phyloP scores from a whole-genome alignment of 805 yeast genomes.

The Yarrowia phangngaensis region DNA sequence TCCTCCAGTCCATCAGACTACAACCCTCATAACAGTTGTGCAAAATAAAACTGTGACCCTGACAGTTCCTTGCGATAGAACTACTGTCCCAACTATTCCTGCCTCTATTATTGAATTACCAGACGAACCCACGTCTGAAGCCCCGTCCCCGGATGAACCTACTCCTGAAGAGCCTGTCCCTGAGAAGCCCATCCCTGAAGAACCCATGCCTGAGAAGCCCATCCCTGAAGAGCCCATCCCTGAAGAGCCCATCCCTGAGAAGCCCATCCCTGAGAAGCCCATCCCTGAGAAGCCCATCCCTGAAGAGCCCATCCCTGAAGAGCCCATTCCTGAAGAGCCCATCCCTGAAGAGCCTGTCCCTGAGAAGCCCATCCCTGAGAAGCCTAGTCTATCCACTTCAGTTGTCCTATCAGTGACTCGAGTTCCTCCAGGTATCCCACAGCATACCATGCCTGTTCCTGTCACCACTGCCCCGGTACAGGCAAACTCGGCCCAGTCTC shows the following conservation, averaged over 20 bases:
- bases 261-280: neutral
- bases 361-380: constrained; percentile 5
- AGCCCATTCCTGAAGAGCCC: neutral
- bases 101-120: too few species aligned
- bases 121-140: constrained; percentile 2
- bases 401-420: neutral
- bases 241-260: constrained; percentile 1
- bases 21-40: constrained; percentile 1
- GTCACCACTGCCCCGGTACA: constrained; percentile 1
- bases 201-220: constrained; percentile 1
- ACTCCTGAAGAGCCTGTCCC: neutral
- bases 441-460: neutral
- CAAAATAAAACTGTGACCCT: constrained; percentile 6
- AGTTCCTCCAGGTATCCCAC: constrained; percentile 1
- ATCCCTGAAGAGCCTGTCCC: constrained; percentile 3
- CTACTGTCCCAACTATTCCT: neutral
- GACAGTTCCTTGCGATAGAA: constrained; percentile 1
- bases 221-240: neutral
- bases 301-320: neutral
- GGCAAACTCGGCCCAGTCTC: constrained; percentile 9
- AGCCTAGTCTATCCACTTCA: neutral
- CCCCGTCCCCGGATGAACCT: neutral
- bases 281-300: neutral
- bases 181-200: constrained; percentile 1
- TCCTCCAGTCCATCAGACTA: constrained; percentile 5